Evolutionary conservation across 1,139 yeast species (phyloP).

Genomic region (Protomyces macrosporus): DNA sequence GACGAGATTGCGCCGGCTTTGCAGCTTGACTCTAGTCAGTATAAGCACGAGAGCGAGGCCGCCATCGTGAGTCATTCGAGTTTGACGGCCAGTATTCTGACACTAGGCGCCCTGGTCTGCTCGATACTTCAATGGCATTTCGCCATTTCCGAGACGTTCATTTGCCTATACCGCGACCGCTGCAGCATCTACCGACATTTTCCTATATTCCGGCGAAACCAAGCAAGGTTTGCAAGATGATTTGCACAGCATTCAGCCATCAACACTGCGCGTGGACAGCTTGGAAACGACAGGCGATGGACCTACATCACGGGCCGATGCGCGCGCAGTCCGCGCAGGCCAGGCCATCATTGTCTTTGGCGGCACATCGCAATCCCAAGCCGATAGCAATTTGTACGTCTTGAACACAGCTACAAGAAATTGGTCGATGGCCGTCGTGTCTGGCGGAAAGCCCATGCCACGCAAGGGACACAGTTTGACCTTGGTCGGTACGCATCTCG

Average conservation of each 20-base stretch:
- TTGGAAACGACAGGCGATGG: background rate
- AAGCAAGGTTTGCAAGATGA: background rate
- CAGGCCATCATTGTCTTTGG: conserved; percentile 15
- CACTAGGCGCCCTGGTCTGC: background rate
- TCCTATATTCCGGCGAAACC: conserved; percentile 7
- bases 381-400: conserved; percentile 1
- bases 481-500: conserved; percentile 5
- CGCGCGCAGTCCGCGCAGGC: conserved; percentile 4
- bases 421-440: conserved; percentile 5
- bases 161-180: background rate
- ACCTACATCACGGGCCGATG: background rate
- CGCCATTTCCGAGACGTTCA: background rate
- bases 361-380: background rate
- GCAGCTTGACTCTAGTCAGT: too few species aligned
- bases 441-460: background rate
- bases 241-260: background rate
- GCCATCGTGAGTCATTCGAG: too few species aligned
- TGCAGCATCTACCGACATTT: background rate
- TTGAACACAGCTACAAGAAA: conserved; percentile 5
- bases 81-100: too few species aligned
- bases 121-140: background rate
- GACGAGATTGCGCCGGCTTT: too few species aligned
- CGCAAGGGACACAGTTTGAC: conserved; percentile 2
- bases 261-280: background rate
- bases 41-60: too few species aligned